These are phyloP conservation scores for Saksenaea oblongispora DNA, from an alignment of 371 early-diverging fungal genomes.

Conservation along the genomic window DNA sequence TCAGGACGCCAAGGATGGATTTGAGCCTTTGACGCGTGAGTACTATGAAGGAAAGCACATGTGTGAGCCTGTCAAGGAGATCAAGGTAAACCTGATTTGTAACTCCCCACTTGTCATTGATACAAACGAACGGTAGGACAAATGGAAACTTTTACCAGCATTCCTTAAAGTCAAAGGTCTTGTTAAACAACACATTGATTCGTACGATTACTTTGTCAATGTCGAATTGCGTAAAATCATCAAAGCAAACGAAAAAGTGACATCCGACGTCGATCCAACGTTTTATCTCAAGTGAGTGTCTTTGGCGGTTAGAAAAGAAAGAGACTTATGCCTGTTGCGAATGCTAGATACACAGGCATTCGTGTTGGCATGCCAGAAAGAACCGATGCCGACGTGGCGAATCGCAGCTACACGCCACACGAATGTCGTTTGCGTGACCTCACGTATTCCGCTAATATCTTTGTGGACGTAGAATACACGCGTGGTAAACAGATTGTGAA, in stretches of 20 bases:
- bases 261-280: constrained; percentile 98
- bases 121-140: constrained; percentile 67
- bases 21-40: constrained; percentile 43
- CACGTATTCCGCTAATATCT: constrained; percentile 96
- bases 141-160: constrained; percentile 97
- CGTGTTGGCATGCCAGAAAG: constrained; percentile 89
- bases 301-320: neutral
- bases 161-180: constrained; percentile 98
- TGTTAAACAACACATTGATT: constrained; percentile 99
- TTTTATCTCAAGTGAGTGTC: constrained; percentile 90
- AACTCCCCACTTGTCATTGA: neutral
- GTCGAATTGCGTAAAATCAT: constrained; percentile 96
- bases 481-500: constrained; percentile 88
- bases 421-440: constrained; percentile 99
- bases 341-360: constrained; percentile 86
- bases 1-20: constrained; percentile 25
- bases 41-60: constrained; percentile 51
- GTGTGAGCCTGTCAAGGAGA: constrained; percentile 50
- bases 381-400: constrained; percentile 75
- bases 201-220: constrained; percentile 99
- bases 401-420: constrained; percentile 90
- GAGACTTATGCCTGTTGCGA: neutral
- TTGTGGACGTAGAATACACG: constrained; percentile 98
- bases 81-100: constrained; percentile 30
- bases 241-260: constrained; percentile 92